Base-by-base conservation (phyloP, 2,329 filamentous ascomycete genomes). In the Colletotrichum lini region DNA sequence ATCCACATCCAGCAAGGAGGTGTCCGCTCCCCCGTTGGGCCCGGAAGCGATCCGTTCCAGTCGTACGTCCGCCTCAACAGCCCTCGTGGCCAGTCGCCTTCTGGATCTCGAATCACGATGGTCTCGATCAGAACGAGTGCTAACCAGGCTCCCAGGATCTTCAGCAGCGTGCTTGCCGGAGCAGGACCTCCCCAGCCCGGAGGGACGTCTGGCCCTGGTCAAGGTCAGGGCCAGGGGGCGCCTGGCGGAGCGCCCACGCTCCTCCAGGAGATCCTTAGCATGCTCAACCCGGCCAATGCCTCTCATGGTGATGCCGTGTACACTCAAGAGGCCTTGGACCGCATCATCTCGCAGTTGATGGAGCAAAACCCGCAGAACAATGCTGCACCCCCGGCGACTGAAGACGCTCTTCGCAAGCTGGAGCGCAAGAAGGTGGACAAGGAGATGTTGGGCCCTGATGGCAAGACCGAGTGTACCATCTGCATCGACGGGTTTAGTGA, bases 261-360 rank as follows among this genome's bases (percentile, higher is more conserved):
- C 42, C 78, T 91, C 5, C 85, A 86, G 44, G 85, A 88, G n/a
- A 81, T 92, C 6, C 80, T 92, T 21, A 82, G 79, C 80, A 75
- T 92, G 30, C 80, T 91, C 49, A 86, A 86, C 64, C 87, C 88
- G 16, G 82, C 82, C n/a, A 83, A 85, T 68, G 86, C 83, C 9
- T 81, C 84, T 18, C 86, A 89, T 70, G 94, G 95, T 23, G 96
- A 98, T 80, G 94, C 92, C 9, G 96, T 98, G 1, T 97, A 96
- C 79, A 93, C 93, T 0, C 94, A 98, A 81, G 95, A 98, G 82
- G 95, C 93, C 3, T 85, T 98, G 42, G 96, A 99, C 79, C 90
- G 93, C 44, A 94, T 98, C 74, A 93, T 99, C 67, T 93, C 94
- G 0, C 90, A 93, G 75, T 86, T 98, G 53, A 96, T 98, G 92